Base-by-base conservation (phyloP, 169 alveolate species). In the Cyclospora cayetanensis region DNA sequence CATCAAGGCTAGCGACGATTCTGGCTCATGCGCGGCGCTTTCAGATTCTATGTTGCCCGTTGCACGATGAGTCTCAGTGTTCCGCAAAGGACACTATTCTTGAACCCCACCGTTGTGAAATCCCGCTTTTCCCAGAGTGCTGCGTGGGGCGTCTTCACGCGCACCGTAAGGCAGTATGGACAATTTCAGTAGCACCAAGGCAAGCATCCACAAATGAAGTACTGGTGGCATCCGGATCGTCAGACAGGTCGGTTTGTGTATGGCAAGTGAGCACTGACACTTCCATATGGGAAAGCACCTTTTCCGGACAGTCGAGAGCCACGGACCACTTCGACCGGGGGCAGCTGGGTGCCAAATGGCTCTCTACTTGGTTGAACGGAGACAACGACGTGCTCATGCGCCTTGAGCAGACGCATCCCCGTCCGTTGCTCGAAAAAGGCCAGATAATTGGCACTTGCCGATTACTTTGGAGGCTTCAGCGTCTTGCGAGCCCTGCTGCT, bases 341-440 rank as follows among this genome's bases (percentile, higher is more conserved):
- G n/a, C 74, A 80, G 22, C 46, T 80, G 31, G 89, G 72, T 1
- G 50, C 74, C 39, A 27, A 52, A 27, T 80, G 89, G 89, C 31
- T 80, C 39, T 9, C 74, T 15, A 53, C 74, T 9, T 80, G 89
- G 89, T 35, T 80, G 53, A 53, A 80, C 22, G 72, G 72, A 7
- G 89, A 80, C 50, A 53, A 52, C 18, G 89, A 80, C 31, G 31
- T 53, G 74, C 55, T 53, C 5, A 80, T 80, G 46, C 72, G 89
- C 9, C 89, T 80, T 39, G 89, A 80, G 76, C 89, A 80, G 53
- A 80, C 89, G 39, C 89, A 52, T 31, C 46, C 89, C 74, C 89
- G 70, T 18, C 89, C 76, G 52, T 20, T 80, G 22, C 52, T 80
- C 27, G 89, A 80, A 29, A 80, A 52, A 4, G 89, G 89, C 22